phyloP scores from a whole-genome alignment of 352 stramenopile genomes.

The Pythium monospermum region DNA sequence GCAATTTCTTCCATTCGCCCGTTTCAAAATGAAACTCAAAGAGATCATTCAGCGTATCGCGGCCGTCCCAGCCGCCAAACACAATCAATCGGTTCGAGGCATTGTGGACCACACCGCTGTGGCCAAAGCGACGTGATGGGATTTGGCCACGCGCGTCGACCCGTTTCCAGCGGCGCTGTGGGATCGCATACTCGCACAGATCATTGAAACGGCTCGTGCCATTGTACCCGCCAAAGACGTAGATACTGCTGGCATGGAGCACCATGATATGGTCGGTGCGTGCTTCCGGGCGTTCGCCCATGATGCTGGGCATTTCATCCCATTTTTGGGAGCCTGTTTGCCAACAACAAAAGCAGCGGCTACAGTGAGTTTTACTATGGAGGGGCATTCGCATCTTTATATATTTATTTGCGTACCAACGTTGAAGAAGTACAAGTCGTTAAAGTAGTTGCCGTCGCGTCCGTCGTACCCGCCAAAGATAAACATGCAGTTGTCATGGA shows the following conservation, averaged over 20 bases:
- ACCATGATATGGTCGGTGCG: slow-evolving; percentile 88
- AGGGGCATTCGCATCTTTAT: too few species aligned
- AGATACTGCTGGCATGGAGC: slow-evolving; percentile 70
- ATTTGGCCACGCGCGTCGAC: slow-evolving; percentile 40
- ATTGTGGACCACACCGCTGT: slow-evolving; percentile 75
- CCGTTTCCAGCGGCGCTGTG: slow-evolving; percentile 45
- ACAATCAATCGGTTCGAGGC: slow-evolving; percentile 70
- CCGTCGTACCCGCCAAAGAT: slow-evolving; percentile 89
- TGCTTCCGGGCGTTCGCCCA: slow-evolving; percentile 56
- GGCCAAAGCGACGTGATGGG: slow-evolving; percentile 72
- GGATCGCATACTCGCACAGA: slow-evolving; percentile 68
- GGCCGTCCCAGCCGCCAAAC: slow-evolving; percentile 85
- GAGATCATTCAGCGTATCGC: slow-evolving; percentile 80
- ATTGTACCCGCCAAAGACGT: slow-evolving; percentile 88
- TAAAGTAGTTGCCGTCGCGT: slow-evolving; percentile 87
- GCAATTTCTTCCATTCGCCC: slow-evolving; percentile 62
- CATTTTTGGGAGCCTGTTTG: slow-evolving; percentile 45
- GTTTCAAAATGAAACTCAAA: slow-evolving; percentile 74
- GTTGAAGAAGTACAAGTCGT: slow-evolving; percentile 86
- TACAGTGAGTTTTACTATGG: too few species aligned
- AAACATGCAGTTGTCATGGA: slow-evolving; percentile 82
- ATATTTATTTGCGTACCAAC: slow-evolving; percentile 38
- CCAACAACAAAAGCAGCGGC: too few species aligned
- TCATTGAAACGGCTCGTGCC: slow-evolving; percentile 79
- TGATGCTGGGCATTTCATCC: slow-evolving; percentile 72